These are phyloP conservation scores for Tuber calosporum DNA, from an alignment of 495 filamentous ascomycete species.

Conservation along the genomic window DNA sequence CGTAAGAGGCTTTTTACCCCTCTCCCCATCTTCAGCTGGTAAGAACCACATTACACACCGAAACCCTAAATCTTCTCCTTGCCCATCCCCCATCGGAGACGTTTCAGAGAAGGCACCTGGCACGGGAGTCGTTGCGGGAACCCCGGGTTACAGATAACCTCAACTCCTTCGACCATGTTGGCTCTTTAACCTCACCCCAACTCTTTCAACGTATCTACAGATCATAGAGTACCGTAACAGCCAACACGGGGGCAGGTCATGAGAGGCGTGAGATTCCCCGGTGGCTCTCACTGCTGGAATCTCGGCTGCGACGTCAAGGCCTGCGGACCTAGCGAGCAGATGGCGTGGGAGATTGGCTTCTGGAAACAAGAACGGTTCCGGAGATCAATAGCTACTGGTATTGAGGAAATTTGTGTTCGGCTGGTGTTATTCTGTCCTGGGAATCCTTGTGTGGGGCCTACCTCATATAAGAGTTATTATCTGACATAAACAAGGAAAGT, in stretches of 20 bases:
- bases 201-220: background rate
- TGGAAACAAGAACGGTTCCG: background rate
- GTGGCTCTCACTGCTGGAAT: background rate
- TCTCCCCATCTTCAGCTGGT: background rate
- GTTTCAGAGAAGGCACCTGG: background rate
- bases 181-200: background rate
- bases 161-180: background rate
- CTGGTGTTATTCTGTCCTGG: background rate
- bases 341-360: background rate
- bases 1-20: background rate
- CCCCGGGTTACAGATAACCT: background rate
- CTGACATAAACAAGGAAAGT: background rate
- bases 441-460: background rate
- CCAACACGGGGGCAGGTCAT: background rate
- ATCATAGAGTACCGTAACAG: background rate
- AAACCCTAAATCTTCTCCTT: background rate
- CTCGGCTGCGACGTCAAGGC: background rate
- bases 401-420: background rate
- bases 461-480: background rate
- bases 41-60: background rate
- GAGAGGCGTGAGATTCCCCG: background rate
- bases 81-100: background rate
- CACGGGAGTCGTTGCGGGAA: background rate
- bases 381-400: background rate
- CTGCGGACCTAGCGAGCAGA: background rate